These are phyloP conservation scores for Naematelia aurantialba DNA, from an alignment of 768 basidiomycete genomes.

Conservation along the genomic window DNA sequence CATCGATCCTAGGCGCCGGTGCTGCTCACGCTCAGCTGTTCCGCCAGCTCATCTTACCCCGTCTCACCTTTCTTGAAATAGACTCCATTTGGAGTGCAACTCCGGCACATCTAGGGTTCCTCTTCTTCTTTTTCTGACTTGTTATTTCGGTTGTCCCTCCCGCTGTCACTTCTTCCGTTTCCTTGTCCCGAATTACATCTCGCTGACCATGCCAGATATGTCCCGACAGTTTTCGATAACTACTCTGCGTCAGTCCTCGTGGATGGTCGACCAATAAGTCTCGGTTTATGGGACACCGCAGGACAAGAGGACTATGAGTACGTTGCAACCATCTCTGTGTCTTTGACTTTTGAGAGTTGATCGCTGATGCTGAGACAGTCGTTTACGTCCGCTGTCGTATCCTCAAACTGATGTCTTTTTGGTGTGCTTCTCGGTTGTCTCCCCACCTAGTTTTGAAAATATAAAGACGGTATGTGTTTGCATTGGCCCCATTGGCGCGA, in stretches of 20 bases:
- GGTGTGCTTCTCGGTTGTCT: conserved; percentile 97
- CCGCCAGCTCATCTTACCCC: too few species aligned
- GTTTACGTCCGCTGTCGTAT: conserved; percentile 94
- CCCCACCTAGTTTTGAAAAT: conserved; percentile 97
- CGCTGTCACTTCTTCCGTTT: background rate
- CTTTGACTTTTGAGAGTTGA: too few species aligned
- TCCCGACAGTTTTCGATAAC: conserved; percentile 85
- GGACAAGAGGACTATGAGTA: conserved; percentile 52
- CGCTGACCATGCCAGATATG: conserved; percentile 35
- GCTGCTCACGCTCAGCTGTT: too few species aligned
- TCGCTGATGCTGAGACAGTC: conserved; percentile 51
- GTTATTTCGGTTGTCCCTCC: too few species aligned
- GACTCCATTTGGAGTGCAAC: too few species aligned
- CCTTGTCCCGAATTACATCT: background rate
- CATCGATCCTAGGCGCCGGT: too few species aligned
- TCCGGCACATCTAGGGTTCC: too few species aligned
- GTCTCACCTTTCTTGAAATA: too few species aligned
- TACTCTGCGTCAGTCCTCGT: conserved; percentile 95
- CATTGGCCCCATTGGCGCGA: too few species aligned
- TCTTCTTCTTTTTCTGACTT: too few species aligned
- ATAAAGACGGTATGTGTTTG: conserved; percentile 74
- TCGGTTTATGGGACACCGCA: conserved; percentile 59
- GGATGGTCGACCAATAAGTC: conserved; percentile 95
- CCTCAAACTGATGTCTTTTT: conserved; percentile 99
- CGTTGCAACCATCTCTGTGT: conserved; percentile 11